phyloP scores from a whole-genome alignment of 2,329 filamentous ascomycete genomes.

The Alternaria sp. region DNA sequence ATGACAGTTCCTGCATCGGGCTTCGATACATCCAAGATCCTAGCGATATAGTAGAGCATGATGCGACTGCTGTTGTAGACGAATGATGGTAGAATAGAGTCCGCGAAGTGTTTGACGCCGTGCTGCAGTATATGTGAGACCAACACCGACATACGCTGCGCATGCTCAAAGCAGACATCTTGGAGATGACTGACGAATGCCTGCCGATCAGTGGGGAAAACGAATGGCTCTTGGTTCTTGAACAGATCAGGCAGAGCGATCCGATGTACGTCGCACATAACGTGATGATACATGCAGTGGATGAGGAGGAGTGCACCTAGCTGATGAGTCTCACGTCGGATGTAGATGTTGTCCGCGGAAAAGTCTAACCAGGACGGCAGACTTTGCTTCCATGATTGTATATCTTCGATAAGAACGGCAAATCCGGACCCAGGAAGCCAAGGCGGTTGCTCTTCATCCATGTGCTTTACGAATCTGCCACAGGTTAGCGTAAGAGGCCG shows the following conservation, averaged over 20 bases:
- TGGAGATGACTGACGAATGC: conserved; percentile 38
- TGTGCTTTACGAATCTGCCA: conserved; percentile 41
- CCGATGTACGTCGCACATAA: conserved; percentile 44
- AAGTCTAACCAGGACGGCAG: conserved; percentile 45
- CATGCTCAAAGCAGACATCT: conserved; percentile 43
- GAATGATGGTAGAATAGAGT: conserved; percentile 44
- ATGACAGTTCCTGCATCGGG: conserved; percentile 37
- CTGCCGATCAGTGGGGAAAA: conserved; percentile 38
- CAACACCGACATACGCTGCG: conserved; percentile 40
- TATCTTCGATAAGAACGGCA: conserved; percentile 33
- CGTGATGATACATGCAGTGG: conserved; percentile 49
- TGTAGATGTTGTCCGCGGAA: conserved; percentile 47
- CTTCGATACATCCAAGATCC: conserved; percentile 39
- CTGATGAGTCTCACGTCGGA: conserved; percentile 45
- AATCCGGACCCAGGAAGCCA: conserved; percentile 43
- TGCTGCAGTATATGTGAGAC: conserved; percentile 42
- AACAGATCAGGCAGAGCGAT: conserved; percentile 44
- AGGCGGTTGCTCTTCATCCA: conserved; percentile 43
- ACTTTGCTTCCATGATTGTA: conserved; percentile 41
- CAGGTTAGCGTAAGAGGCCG: neutral
- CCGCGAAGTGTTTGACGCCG: conserved; percentile 45
- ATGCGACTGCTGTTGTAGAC: conserved; percentile 48
- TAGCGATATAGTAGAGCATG: conserved; percentile 47
- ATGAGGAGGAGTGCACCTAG: conserved; percentile 44
- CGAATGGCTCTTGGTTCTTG: conserved; percentile 42